Percentiles rank a stretch among this genome's conserved stretches.
These are phyloP conservation scores for Zygnema circumcarinatum DNA, from an alignment of 139 green algal species.

Conservation along the genomic window DNA sequence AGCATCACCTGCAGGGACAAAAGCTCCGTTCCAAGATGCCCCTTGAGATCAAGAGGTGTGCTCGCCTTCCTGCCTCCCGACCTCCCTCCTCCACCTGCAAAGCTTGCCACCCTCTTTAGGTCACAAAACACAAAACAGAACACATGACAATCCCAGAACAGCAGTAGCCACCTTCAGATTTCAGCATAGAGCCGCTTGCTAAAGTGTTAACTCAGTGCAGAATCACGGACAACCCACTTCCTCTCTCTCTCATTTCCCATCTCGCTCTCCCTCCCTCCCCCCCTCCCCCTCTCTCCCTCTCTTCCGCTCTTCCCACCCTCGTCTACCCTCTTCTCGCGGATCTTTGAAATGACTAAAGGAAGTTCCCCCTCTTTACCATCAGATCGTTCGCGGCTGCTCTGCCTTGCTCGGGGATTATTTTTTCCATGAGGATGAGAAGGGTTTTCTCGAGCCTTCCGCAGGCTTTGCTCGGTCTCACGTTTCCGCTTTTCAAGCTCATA, in stretches of 20 bases:
- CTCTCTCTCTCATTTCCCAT: no score
- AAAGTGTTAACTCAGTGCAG: no score
- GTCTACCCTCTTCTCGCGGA: not conserved
- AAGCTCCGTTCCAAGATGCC: conserved; percentile 36
- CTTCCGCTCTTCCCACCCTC: not conserved
- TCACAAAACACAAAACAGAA: no score
- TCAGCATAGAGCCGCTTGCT: no score
- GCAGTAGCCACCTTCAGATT: no score
- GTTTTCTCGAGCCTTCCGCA: not conserved
- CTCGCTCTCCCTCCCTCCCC: not conserved
- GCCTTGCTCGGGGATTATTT: no score
- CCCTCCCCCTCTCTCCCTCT: not conserved
- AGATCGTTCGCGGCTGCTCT: no score
- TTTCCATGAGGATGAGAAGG: no score
- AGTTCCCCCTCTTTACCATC: no score
- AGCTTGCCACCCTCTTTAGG: not conserved
- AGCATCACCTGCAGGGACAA: conserved; percentile 58
- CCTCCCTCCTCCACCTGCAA: not conserved
- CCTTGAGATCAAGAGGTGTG: conserved; percentile 6
- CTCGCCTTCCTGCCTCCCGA: conserved; percentile 1
- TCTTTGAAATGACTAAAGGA: no score
- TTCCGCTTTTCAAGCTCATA: conserved; percentile 69
- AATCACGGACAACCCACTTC: no score
- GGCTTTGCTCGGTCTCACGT: conserved; percentile 9
- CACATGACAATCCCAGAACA: no score